A percentile compares a stretch with the other conserved stretches of the same genome.
These are phyloP conservation scores for Wallacemonas collosoma DNA, from an alignment of 208 protist species.

Conservation along the genomic window DNA sequence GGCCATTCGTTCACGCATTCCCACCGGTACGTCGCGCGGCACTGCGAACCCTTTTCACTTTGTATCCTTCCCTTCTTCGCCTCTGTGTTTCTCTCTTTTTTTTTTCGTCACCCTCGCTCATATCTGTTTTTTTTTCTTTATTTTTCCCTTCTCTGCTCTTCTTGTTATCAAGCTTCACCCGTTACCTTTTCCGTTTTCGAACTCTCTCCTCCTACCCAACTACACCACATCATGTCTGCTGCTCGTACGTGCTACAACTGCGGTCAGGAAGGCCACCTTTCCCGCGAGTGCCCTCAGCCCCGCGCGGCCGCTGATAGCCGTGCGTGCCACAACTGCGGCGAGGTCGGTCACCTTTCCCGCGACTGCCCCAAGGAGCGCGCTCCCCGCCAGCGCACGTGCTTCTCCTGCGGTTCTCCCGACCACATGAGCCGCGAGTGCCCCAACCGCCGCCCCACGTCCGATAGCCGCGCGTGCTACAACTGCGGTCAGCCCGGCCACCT, in stretches of 20 bases:
- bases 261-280: conserved; percentile 71
- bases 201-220: conserved; percentile 17
- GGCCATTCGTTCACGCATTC: too few species aligned
- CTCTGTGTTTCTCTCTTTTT: conserved; percentile 11
- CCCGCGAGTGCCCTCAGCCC: conserved; percentile 57
- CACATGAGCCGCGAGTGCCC: conserved; percentile 62
- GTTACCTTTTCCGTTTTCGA: conserved; percentile 6
- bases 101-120: conserved; percentile 4
- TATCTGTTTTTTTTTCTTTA: not conserved
- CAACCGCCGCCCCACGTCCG: conserved; percentile 8
- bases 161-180: not conserved
- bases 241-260: conserved; percentile 74
- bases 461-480: conserved; percentile 52
- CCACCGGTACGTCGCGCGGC: too few species aligned
- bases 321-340: conserved; percentile 46
- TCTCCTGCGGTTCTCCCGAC: conserved; percentile 49
- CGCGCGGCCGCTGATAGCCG: conserved; percentile 22
- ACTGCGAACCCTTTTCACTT: not conserved
- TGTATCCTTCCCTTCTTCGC: conserved; percentile 6
- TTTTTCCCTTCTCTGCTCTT: not conserved
- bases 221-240: conserved; percentile 34
- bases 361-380: conserved; percentile 59
- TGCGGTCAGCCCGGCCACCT: conserved; percentile 61
- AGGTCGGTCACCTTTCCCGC: conserved; percentile 51
- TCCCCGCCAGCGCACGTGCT: conserved; percentile 39